A percentile compares a stretch with the other conserved stretches of the same genome.
phyloP scores from a whole-genome alignment of 345 rosid genomes.

The Citrus maxima region DNA sequence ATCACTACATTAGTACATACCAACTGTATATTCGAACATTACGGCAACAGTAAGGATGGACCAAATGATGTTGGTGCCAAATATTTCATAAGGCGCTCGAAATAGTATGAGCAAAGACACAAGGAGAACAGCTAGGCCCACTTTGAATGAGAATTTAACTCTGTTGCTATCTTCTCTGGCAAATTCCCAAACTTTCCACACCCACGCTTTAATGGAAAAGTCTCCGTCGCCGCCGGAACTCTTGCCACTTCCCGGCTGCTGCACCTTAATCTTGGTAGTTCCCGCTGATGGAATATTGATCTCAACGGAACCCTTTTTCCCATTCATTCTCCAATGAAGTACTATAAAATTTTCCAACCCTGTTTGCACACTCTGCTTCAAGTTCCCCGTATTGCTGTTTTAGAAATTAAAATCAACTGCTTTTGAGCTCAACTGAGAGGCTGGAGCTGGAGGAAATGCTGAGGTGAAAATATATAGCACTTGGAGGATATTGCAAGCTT shows the following conservation, averaged over 20 bases:
- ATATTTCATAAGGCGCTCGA: constrained; percentile 53
- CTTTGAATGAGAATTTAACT: constrained; percentile 56
- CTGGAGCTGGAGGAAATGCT: constrained; percentile 1
- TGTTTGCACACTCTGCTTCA: neutral
- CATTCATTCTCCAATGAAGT: constrained; percentile 55
- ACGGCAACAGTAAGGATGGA: constrained; percentile 71
- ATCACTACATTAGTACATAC: constrained; percentile 22
- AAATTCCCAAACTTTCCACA: constrained; percentile 48
- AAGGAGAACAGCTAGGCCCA: constrained; percentile 58
- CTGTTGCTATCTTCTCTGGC: constrained; percentile 50
- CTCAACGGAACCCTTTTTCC: constrained; percentile 42
- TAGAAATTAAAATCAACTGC: neutral
- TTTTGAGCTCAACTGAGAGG: neutral
- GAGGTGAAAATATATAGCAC: neutral
- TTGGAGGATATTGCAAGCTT: constrained; percentile 13
- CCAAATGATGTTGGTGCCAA: constrained; percentile 65
- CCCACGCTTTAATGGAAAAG: constrained; percentile 34
- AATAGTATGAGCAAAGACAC: constrained; percentile 61
- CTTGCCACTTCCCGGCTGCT: constrained; percentile 12
- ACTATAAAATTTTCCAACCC: constrained; percentile 15
- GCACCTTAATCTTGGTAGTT: constrained; percentile 20
- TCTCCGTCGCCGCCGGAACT: neutral
- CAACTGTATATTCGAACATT: constrained; percentile 70
- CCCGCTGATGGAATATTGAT: constrained; percentile 33
- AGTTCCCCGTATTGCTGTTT: constrained; percentile 18